Evolutionary conservation across 2,329 filamentous ascomycete genomes (phyloP).

Genomic region (Onygena corvina): DNA sequence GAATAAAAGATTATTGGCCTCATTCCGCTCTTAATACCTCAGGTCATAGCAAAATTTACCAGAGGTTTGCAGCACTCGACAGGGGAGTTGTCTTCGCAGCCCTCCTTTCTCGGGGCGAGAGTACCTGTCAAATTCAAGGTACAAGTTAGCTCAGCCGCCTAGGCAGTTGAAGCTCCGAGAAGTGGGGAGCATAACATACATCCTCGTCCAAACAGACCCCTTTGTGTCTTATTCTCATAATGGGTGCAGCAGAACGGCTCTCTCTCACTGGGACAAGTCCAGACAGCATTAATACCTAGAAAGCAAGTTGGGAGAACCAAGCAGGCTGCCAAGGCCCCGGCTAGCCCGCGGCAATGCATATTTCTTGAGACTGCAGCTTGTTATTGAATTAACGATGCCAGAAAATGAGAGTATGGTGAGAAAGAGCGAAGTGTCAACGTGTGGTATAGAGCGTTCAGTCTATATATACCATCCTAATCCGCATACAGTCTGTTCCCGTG

Average conservation of each 20-base stretch:
- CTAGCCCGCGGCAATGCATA: not conserved
- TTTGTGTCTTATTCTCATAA: conserved; percentile 2
- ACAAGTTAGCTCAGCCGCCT: not conserved
- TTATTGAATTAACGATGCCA: not conserved
- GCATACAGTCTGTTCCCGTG: not conserved
- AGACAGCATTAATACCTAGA: conserved; percentile 8
- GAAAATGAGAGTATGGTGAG: not conserved
- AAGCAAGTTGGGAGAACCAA: not conserved
- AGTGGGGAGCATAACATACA: not conserved
- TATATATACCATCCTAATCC: too few species aligned
- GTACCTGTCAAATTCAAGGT: not conserved
- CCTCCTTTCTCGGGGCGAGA: conserved; percentile 10
- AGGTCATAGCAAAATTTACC: not conserved
- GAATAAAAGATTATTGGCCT: not conserved
- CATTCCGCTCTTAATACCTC: not conserved
- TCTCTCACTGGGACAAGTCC: conserved; percentile 16
- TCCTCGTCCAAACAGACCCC: conserved; percentile 10
- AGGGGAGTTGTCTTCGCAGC: conserved; percentile 7
- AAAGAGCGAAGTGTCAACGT: too few species aligned
- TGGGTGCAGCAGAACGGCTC: conserved; percentile 13
- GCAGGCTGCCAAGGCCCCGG: not conserved
- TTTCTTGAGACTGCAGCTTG: not conserved
- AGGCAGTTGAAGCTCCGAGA: not conserved
- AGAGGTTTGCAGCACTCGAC: conserved; percentile 14
- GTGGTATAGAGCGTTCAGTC: too few species aligned